phyloP scores from a whole-genome alignment of 75 land plant genomes.

The Sequoia sempervirens region DNA sequence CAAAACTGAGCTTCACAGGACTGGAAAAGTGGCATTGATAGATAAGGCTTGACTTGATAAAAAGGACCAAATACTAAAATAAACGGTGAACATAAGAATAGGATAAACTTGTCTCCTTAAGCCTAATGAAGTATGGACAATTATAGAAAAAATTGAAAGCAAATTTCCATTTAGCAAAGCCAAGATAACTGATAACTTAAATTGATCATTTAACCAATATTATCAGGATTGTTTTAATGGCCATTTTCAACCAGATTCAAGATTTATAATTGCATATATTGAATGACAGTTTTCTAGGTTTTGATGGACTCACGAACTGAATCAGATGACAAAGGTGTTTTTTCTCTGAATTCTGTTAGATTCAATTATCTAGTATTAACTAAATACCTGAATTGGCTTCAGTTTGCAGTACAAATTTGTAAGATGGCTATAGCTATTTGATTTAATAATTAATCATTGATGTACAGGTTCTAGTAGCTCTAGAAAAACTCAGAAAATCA shows the following conservation, averaged over 20 bases:
- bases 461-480: constrained; percentile 65
- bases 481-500: constrained; percentile 72
- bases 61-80: background rate
- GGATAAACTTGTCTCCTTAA: background rate
- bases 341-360: background rate
- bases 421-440: background rate
- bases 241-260: background rate
- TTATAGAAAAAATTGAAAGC: background rate
- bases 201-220: background rate
- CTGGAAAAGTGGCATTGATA: background rate
- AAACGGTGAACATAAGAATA: background rate
- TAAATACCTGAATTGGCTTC: background rate
- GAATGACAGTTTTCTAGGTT: background rate
- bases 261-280: background rate
- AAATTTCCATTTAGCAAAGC: background rate
- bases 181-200: background rate
- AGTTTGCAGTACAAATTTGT: background rate
- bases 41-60: background rate
- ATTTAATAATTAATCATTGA: background rate
- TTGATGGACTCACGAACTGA: background rate
- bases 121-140: background rate
- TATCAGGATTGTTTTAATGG: background rate
- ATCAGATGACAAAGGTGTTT: background rate
- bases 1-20: background rate
- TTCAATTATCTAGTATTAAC: background rate